Base-by-base conservation (phyloP, 768 basidiomycete species). In the Jaapia argillacea region DNA sequence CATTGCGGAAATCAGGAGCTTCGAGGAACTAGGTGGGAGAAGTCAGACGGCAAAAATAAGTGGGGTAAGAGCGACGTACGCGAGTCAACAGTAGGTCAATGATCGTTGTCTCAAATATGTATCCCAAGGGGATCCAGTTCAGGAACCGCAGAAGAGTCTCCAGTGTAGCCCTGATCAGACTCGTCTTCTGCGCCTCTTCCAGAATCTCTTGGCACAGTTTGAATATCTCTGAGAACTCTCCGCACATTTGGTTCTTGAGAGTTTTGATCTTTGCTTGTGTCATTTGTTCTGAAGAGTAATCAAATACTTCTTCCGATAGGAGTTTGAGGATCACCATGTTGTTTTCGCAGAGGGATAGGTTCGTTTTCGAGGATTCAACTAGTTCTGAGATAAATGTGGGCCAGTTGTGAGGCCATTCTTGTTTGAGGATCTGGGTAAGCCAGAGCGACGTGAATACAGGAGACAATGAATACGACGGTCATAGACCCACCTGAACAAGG, bases 361-460 rank as follows among this genome's bases (percentile, higher is more conserved):
- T 97, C 35, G 89, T 90, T 64, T 94, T 94, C 36, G 94, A 98
- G 5, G 94, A 96, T 53, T 92, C 85, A 46, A 98, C 92, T 37
- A 98, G 86, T 63, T 98, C 93, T 7, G 87, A 81, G 55, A 97
- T 96, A 70, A 97, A 98, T 20, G 77, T 87, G 24, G 94, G 93
- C 96, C 96, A 99, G 57, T 96, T 92, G 60, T 96, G 89, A 21
- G 94, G 94, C 96, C 96, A 99, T 61, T 97, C 96, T 70, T 98
- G 96, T 66, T 98, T 99, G 51, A 99, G 70, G 48, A 99, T 96
- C 92, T 99, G 56, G 16, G 16, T n/a, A n/a, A n/a, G n/a, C n/a
- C n/a, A n/a, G n/a, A n/a, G n/a, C n/a, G n/a, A n/a, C n/a, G n/a
- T n/a, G n/a, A n/a, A n/a, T n/a, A n/a, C n/a, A n/a, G n/a, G n/a